These are phyloP conservation scores for Tilletia horrida DNA, from an alignment of 1,284 basidiomycete species.

Conservation along the genomic window DNA sequence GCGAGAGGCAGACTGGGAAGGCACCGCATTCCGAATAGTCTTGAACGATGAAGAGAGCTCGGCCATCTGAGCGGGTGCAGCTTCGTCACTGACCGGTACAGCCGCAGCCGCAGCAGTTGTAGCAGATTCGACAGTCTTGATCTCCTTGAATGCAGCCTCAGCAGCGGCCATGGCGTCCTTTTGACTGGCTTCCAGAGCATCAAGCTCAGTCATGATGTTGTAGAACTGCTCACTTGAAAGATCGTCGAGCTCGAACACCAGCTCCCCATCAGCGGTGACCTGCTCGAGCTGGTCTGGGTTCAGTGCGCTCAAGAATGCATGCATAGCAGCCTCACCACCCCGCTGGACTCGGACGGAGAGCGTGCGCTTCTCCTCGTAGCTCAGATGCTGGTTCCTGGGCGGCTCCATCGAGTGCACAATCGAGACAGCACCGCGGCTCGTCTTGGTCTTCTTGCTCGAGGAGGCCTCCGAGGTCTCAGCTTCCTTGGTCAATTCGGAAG, in stretches of 20 bases:
- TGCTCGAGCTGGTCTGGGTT: not conserved
- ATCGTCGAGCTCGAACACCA: constrained; percentile 18
- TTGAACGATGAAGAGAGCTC: constrained; percentile 9
- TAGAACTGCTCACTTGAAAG: constrained; percentile 1
- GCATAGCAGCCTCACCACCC: constrained; percentile 16
- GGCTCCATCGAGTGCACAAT: not conserved
- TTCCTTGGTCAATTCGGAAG: constrained; percentile 2
- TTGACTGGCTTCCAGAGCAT: constrained; percentile 6
- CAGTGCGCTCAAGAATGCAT: constrained; percentile 18
- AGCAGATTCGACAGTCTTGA: too few relatives aligned
- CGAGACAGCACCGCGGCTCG: not conserved
- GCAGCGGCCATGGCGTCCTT: not conserved
- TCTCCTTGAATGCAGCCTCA: not conserved
- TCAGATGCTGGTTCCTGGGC: not conserved
- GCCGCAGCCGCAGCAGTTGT: not conserved
- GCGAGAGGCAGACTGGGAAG: not conserved
- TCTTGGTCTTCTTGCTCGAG: not conserved
- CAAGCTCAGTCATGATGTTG: constrained; percentile 14
- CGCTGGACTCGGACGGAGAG: constrained; percentile 9
- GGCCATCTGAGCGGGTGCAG: constrained; percentile 5
- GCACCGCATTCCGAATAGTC: not conserved
- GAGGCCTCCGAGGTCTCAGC: not conserved
- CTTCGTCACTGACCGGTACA: too few relatives aligned
- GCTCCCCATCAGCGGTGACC: constrained; percentile 8
- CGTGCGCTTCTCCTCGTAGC: constrained; percentile 19